These are phyloP conservation scores for Triticum monococcum DNA, from an alignment of 176 grass and related monocot species.

Conservation along the genomic window DNA sequence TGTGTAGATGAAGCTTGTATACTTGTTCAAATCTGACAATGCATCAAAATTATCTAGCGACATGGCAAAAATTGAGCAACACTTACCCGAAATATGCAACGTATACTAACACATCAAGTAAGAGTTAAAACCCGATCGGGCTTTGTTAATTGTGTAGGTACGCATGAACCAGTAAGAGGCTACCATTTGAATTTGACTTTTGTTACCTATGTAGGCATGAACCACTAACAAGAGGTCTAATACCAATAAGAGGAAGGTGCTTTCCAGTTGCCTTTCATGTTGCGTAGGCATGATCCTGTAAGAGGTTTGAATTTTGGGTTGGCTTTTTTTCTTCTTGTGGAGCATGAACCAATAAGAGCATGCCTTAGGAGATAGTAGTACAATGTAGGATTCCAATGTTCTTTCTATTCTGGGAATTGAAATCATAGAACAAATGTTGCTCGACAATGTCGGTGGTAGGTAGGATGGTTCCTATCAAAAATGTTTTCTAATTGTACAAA, in stretches of 20 bases:
- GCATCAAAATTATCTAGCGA: no score
- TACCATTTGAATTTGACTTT: not conserved
- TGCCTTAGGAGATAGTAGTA: not conserved
- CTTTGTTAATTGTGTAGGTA: not conserved
- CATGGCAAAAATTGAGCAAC: not conserved
- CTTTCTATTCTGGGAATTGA: not conserved
- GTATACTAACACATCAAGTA: not conserved
- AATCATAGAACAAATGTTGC: not conserved
- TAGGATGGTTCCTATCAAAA: no score
- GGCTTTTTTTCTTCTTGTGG: not conserved
- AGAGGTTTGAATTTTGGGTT: not conserved
- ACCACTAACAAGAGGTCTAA: not conserved
- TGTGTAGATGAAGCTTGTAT: no score
- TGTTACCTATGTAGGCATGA: not conserved
- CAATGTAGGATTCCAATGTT: not conserved
- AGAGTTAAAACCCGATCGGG: not conserved
- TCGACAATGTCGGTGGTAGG: not conserved
- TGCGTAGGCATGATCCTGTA: not conserved
- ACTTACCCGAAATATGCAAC: not conserved
- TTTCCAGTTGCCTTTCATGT: not conserved
- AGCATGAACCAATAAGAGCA: not conserved
- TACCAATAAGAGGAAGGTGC: not conserved
- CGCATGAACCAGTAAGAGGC: not conserved
- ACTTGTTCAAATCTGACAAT: no score
- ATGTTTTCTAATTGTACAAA: no score